These are phyloP conservation scores for Lichtheimia ornata DNA, from an alignment of 371 early-diverging fungal species.

Conservation along the genomic window DNA sequence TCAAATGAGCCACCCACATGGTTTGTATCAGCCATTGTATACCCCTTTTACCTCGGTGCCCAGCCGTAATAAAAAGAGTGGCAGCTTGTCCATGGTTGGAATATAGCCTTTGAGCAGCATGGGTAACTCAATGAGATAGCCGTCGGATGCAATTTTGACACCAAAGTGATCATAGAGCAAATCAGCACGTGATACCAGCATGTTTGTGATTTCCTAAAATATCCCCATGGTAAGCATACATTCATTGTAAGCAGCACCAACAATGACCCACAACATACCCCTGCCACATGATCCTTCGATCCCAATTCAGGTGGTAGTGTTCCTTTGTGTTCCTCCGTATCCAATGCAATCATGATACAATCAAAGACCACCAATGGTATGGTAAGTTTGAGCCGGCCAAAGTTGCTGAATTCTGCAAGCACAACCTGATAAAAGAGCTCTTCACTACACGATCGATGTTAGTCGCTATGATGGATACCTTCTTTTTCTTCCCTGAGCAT, in stretches of 20 bases:
- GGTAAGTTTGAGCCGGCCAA: conserved; percentile 71
- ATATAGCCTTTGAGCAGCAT: conserved; percentile 76
- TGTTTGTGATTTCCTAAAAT: conserved; percentile 51
- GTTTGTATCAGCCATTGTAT: background rate
- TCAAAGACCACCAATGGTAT: conserved; percentile 67
- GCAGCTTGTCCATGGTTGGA: conserved; percentile 83
- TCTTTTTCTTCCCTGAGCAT: conserved; percentile 5
- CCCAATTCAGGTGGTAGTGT: conserved; percentile 49
- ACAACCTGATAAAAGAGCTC: conserved; percentile 87
- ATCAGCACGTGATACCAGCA: conserved; percentile 60
- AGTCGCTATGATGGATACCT: no score
- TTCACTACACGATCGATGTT: conserved; percentile 49
- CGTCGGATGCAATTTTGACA: conserved; percentile 64
- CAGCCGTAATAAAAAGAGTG: conserved; percentile 77
- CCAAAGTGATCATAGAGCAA: conserved; percentile 91
- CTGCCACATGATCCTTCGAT: conserved; percentile 55
- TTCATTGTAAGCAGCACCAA: no score
- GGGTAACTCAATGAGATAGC: conserved; percentile 71
- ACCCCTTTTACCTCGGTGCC: conserved; percentile 66
- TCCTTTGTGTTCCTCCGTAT: conserved; percentile 49
- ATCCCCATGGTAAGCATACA: no score
- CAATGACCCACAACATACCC: conserved; percentile 37
- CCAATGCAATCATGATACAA: conserved; percentile 65
- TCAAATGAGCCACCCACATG: background rate
- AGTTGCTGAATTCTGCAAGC: conserved; percentile 83